Evolutionary conservation across 2,329 filamentous ascomycete species (phyloP), one percentile per base, ranked within the genome.

Genomic region (Phaeosphaeriaceae sp.): DNA sequence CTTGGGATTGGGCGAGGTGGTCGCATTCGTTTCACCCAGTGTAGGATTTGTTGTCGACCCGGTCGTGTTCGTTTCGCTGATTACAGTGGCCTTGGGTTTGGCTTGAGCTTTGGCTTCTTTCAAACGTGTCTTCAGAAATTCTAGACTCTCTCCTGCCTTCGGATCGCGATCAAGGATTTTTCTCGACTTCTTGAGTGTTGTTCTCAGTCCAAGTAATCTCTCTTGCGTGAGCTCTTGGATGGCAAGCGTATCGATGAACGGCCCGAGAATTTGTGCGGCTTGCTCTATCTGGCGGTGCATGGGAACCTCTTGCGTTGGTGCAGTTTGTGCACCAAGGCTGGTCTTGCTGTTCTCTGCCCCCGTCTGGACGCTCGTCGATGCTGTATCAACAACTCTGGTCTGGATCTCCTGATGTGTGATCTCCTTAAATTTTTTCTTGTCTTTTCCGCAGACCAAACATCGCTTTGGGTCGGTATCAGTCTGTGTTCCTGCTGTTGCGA

Each of bases 401-500:
- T 50, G 49, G 9, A 30, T 50, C 19, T 35, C 49, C 22, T 23
- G 8, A 15, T 50, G 4, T 30, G 32, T 50, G 30, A 28, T 17
- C 22, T 43, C 32, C 22, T 26, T 2, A 2, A 19, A 7, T 52
- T 19, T 6, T 21, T 1, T 42, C 17, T 19, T 52, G 13, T 43
- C 35, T 8, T 9, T 15, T 8, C 35, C 50, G 30, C 50, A 52
- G 1, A 21, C 11, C 17, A n/a, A 9, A 15, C 50, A 44, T 17
- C 51, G 46, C n/a, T 22, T 42, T 7, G 21, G 19, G 21, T 23
- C 42, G 15, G 22, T 17, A 2, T 44, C 23, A 4, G 57, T 59
- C 48, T 59, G 57, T 6, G 32, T 24, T n/a, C 23, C 42, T 24
- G 57, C 57, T 13, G 46, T 28, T 49, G 49, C 42, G 23, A 40